Evolutionary conservation across 169 alveolate species (phyloP).

Genomic region (Miamiensis avidus): DNA sequence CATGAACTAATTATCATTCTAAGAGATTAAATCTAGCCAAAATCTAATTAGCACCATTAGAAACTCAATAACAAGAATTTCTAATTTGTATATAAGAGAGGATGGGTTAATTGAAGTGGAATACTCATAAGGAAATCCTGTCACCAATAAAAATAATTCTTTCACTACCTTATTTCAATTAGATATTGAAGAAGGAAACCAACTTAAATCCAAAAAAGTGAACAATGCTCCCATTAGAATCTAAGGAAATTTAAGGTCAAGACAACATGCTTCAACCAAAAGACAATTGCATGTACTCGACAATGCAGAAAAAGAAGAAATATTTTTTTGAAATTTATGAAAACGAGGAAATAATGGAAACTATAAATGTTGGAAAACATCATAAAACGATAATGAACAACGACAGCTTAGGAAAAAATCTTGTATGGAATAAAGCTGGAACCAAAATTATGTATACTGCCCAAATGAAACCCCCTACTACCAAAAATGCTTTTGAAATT

Average conservation of each 20-base stretch:
- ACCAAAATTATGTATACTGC: constrained; percentile 38
- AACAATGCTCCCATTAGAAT: not conserved
- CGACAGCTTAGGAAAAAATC: constrained; percentile 29
- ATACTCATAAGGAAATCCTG: too few species aligned
- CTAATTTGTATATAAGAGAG: too few species aligned
- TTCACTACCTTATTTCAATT: too few species aligned
- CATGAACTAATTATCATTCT: too few species aligned
- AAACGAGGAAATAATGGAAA: constrained; percentile 10
- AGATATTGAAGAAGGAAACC: too few species aligned
- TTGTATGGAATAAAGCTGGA: constrained; percentile 31
- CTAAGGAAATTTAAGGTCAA: not conserved
- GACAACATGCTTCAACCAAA: not conserved
- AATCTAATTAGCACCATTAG: too few species aligned
- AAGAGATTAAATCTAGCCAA: too few species aligned
- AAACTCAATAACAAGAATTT: too few species aligned
- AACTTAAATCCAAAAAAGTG: too few species aligned
- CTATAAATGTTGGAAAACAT: constrained; percentile 3
- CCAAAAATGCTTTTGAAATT: not conserved
- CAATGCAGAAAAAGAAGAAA: constrained; percentile 19
- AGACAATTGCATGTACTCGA: not conserved
- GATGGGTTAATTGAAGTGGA: too few species aligned
- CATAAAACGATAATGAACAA: constrained; percentile 35
- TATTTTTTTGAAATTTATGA: constrained; percentile 34
- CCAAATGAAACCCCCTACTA: not conserved
- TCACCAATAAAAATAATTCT: too few species aligned